Evolutionary conservation across 345 rosid species (phyloP), one percentile per base, ranked within the genome.

Genomic region (Hibiscus mutabilis): DNA sequence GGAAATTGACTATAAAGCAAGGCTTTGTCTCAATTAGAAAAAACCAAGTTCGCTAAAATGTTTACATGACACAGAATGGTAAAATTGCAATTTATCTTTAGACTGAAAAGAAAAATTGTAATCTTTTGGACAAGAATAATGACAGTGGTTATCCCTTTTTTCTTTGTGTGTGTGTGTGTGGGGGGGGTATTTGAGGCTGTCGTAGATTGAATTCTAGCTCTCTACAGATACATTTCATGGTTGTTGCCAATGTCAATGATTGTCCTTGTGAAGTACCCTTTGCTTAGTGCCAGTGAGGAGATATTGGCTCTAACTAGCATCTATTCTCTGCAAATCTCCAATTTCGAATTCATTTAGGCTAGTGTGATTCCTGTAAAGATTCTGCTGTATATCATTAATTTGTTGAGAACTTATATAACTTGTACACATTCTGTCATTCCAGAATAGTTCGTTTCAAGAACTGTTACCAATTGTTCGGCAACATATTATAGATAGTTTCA

Each of bases 401-500:
- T 61, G 46, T 61, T n/a, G 35, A 33, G n/a, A 33, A 9, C 46
- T 69, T 53, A 4, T 19, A 24, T 5, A 52, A 25, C 76, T 52
- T 64, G 63, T 59, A 12, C 60, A 24, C 21, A 57, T 60, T 66
- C 5, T 79, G 21, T 78, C 77, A 25, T 84, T 85, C 76, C 90
- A 92, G 99, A 89, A 84, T 82, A 74, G 63, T 75, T 73, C 90
- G n/a, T 96, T 96, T 78, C 99, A 87, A 84, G 86, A 70, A 16
- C 68, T 92, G 72, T 76, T 96, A 81, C 99, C 98, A 6, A 68
- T 63, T 77, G 95, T 96, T 74, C 89, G 87, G 81, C 87, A 89
- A 80, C 92, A 57, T 78, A 96, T 96, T 72, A 86, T 96, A 61
- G 98, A 88, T 79, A 89, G 96, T 74, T 92, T 91, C 85, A 79